Evolutionary conservation across 306 rosid species (phyloP), one percentile per base, ranked within the genome.

Genomic region (Trifolium pratense): DNA sequence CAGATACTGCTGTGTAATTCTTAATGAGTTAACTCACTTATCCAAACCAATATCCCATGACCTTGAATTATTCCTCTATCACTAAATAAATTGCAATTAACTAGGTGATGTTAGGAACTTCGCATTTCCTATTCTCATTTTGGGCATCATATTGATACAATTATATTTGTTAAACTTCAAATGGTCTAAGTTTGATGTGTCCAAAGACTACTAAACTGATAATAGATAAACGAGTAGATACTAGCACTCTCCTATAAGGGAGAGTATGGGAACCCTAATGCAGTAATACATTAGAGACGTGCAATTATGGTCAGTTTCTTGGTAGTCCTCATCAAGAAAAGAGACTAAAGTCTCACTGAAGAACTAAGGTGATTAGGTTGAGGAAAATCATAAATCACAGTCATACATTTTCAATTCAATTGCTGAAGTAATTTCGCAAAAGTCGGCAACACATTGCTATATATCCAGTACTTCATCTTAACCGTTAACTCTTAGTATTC

Each of bases 1-100:
- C 64, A 16, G 64, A 73, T 18, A 55, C 56, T 36, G 36, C 16
- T 48, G 40, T 52, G 46, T 18, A 75, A 58, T 56, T 48, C 25
- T 66, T 29, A 40, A 39, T 7, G 43, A 36, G 26, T 62, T 8
- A 34, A 36, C n/a, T 46, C 52, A 15, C 13, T 48, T 9, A 1
- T 16, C 39, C 39, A 36, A 36, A 36, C 9, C 39, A 1, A 36
- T 6, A 36, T 9, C 9, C 39, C 10, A 36, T 7, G 39, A 36
- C 10, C 39, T 36, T 7, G 39, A 36, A 36, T 36, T 36, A 7
- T 36, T 36, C 39, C 39, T 36, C 39, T 6, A 7, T 36, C 10
- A 6, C 39, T 36, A 36, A 36, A 7, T 36, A 36, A 36, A 36
- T 36, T 36, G 9, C 39, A 36, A 36, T 36, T 36, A 6, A 36